Percentiles rank a stretch among this genome's conserved stretches.
These are phyloP conservation scores for Apiospora marii DNA, from an alignment of 2,329 filamentous ascomycete species.

Conservation along the genomic window DNA sequence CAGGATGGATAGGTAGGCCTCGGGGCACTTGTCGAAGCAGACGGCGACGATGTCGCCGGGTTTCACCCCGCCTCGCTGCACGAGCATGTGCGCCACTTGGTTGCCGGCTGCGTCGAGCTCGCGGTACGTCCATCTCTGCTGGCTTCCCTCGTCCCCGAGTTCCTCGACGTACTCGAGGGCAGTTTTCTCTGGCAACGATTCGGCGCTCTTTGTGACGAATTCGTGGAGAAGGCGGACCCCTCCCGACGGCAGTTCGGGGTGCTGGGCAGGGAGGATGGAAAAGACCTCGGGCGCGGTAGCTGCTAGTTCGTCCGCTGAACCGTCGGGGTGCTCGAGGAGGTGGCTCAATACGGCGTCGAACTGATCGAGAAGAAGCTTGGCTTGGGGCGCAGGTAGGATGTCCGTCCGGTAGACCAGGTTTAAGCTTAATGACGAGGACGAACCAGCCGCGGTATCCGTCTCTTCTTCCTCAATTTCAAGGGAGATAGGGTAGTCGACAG, in stretches of 20 bases:
- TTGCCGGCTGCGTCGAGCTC: conserved; percentile 77
- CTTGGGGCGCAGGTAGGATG: conserved; percentile 74
- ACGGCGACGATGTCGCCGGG: conserved; percentile 74
- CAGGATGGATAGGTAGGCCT: conserved; percentile 83
- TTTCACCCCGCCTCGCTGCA: conserved; percentile 49
- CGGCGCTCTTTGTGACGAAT: conserved; percentile 74
- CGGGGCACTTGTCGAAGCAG: conserved; percentile 85
- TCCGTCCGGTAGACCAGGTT: conserved; percentile 72
- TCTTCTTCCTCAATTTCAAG: conserved; percentile 73
- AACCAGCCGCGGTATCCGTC: conserved; percentile 39
- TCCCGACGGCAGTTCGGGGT: conserved; percentile 60
- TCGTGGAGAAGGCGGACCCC: conserved; percentile 73
- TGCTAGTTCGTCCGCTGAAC: conserved; percentile 48
- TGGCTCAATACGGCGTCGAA: conserved; percentile 72
- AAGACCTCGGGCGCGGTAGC: conserved; percentile 52
- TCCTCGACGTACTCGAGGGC: conserved; percentile 79
- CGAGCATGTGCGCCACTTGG: conserved; percentile 72
- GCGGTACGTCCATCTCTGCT: conserved; percentile 74
- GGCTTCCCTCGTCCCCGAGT: conserved; percentile 56
- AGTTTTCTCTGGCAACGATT: conserved; percentile 60
- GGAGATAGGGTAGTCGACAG: conserved; percentile 80
- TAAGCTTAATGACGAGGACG: conserved; percentile 55
- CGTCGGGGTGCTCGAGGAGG: conserved; percentile 59
- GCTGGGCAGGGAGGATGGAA: conserved; percentile 71
- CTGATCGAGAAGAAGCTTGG: conserved; percentile 71